Evolutionary conservation across 352 stramenopile species (phyloP).

Genomic region (Phytophthora kernoviae): DNA sequence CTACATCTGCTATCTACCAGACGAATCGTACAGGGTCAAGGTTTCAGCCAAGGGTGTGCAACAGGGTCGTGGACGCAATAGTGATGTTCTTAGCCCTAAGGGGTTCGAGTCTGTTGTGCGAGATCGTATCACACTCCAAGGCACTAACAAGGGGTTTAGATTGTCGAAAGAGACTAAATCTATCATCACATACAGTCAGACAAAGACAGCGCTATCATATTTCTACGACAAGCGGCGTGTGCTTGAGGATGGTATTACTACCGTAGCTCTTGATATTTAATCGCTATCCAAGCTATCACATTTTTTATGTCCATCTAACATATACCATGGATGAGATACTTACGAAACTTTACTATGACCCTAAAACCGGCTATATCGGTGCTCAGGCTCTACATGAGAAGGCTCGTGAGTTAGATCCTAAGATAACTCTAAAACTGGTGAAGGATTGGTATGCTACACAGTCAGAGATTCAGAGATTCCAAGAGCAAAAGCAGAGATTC

Average conservation of each 20-base stretch:
- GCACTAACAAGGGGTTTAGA: constrained; percentile 33
- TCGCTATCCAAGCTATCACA: background rate
- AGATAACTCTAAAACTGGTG: constrained; percentile 27
- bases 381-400: constrained; percentile 26
- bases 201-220: constrained; percentile 24
- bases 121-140: constrained; percentile 23
- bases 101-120: constrained; percentile 24
- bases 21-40: constrained; percentile 17
- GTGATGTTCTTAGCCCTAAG: constrained; percentile 16
- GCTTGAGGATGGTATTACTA: constrained; percentile 31
- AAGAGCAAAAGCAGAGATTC: constrained; percentile 17
- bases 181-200: constrained; percentile 30
- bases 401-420: constrained; percentile 9
- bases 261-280: constrained; percentile 30
- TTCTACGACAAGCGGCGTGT: constrained; percentile 11
- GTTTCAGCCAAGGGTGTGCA: constrained; percentile 28
- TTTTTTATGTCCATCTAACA: constrained; percentile 3
- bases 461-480: constrained; percentile 26
- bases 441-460: constrained; percentile 26
- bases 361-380: constrained; percentile 23
- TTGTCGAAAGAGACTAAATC: constrained; percentile 24
- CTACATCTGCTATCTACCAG: constrained; percentile 34
- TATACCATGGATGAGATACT: constrained; percentile 17
- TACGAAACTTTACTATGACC: constrained; percentile 27
- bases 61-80: constrained; percentile 12